Evolutionary conservation across 2,329 filamentous ascomycete genomes (phyloP), one percentile per base, ranked within the genome.

Genomic region (Cercospora zeae-maydis): DNA sequence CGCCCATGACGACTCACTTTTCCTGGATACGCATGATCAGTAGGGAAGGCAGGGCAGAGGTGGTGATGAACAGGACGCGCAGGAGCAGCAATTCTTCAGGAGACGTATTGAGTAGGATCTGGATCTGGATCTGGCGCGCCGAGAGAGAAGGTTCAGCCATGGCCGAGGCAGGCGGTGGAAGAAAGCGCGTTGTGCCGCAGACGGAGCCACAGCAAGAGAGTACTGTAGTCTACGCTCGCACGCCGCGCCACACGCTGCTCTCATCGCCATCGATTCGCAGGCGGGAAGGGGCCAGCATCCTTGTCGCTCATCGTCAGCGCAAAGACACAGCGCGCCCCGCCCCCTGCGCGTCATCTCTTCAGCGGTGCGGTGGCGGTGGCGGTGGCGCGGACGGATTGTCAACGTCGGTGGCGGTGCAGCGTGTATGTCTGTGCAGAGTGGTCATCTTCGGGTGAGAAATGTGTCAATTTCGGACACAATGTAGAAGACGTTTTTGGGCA

Each of bases 101-200:
- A 53, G 49, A 53, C n/a, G 49, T 53, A 27, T 14, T 34, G 49
- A 19, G 8, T 14, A 53, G 24, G 54, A 42, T 9, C n/a, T n/a
- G n/a, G n/a, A n/a, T n/a, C 21, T 34, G 30, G 36, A 10, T 42
- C 52, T 54, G 21, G 52, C 54, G 24, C 54, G 54, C 54, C 54
- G 45, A 45, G 11, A 30, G 34, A 57, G 36, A n/a, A 37, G 21
- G 21, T 14, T 31, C 24, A 27, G n/a, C 10, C 45, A 57, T 45
- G 36, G 54, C 54, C 54, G 36, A 45, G 54, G 54, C 37, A 45
- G 54, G 34, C 37, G 36, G 19, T 57, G 54, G 49, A 53, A 34
- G 49, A 53, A 53, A 34, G 27, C 27, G 24, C 31, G 49, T 5
- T 33, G n/a, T n/a, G 31, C 31, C 31, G 21, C 49, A 53, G 49